Evolutionary conservation across 2,329 filamentous ascomycete genomes (phyloP), one percentile per base, ranked within the genome.

Genomic region (Incumbomyces delicatus): DNA sequence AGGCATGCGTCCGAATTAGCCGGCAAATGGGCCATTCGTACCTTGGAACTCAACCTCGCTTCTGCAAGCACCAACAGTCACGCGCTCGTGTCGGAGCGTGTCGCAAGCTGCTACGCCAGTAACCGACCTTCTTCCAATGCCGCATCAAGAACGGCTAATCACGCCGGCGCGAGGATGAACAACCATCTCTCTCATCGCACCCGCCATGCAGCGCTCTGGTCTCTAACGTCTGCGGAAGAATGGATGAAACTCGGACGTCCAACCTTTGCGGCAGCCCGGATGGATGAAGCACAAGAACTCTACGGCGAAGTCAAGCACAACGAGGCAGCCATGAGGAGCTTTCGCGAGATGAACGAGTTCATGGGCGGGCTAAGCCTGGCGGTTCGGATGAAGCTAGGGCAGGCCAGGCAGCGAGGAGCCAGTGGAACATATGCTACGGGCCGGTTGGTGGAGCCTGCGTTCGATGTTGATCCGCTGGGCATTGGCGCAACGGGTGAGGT

Each of bases 141-240:
- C 13, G 18, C 41, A 33, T 27, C 22, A 27, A 27, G 8, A 27
- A 36, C 16, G 13, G 74, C 74, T 20, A 82, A 85, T 2, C 67
- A 80, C 2, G 81, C 83, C 1, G 77, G 75, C 7, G 76, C 80
- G 50, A 70, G 70, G 32, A 85, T 81, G 73, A 88, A 89, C 13
- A 74, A 12, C 20, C n/a, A 7, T 6, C 22, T 45, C 3, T 38
- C 42, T n/a, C 42, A 45, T 11, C 76, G 90, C 51, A 76, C 75
- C 50, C 76, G 92, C 41, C 98, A 95, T 69, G 85, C 89, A 2
- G 92, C 86, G 0, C 77, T 94, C 53, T 98, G 89, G 89, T 84
- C 82, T 54, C 75, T 92, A 17, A 74, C 95, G 33, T 84, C 86
- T 1, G 82, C 88, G 1, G 85, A 95, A 57, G 76, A 81, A 1